Percentiles rank a stretch among this genome's conserved stretches.
Evolutionary conservation across 2,329 filamentous ascomycete genomes (phyloP).

Genomic region (Furcasterigmium sp.): DNA sequence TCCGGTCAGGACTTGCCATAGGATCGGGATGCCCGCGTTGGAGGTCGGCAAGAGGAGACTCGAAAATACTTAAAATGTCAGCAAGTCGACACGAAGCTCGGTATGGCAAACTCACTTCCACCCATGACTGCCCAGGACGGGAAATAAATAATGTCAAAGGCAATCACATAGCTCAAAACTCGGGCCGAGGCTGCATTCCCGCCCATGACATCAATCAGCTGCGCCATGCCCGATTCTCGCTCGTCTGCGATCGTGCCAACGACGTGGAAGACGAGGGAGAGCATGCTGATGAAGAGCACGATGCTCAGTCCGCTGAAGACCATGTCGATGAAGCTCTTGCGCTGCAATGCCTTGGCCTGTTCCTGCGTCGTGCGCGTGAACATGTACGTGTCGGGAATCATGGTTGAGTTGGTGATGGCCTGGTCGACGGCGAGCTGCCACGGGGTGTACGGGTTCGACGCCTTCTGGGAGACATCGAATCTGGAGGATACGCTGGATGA

Average conservation of each 20-base stretch:
- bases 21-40: slow-evolving; percentile 17
- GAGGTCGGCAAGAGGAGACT: slow-evolving; percentile 8
- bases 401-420: slow-evolving; percentile 3
- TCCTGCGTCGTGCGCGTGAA: slow-evolving; percentile 2
- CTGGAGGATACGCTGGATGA: background rate
- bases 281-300: slow-evolving; percentile 61
- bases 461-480: slow-evolving; percentile 1
- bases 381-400: slow-evolving; percentile 1
- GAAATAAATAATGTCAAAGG: slow-evolving; percentile 54
- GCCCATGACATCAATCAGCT: slow-evolving; percentile 69
- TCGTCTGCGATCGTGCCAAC: slow-evolving; percentile 66
- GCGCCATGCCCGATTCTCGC: slow-evolving; percentile 64
- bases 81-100: background rate
- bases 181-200: slow-evolving; percentile 28
- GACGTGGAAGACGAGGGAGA: slow-evolving; percentile 64
- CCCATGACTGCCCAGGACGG: slow-evolving; percentile 24
- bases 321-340: background rate
- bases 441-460: background rate
- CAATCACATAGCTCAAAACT: slow-evolving; percentile 61
- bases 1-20: slow-evolving; percentile 37
- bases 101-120: slow-evolving; percentile 1
- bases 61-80: slow-evolving; percentile 34
- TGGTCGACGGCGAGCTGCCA: slow-evolving; percentile 3
- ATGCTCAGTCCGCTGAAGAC: slow-evolving; percentile 18
- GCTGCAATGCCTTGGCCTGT: background rate